A percentile compares a stretch with the other conserved stretches of the same genome.
phyloP scores from a whole-genome alignment of 768 basidiomycete species.

The Cystofilobasidium ferigula region DNA sequence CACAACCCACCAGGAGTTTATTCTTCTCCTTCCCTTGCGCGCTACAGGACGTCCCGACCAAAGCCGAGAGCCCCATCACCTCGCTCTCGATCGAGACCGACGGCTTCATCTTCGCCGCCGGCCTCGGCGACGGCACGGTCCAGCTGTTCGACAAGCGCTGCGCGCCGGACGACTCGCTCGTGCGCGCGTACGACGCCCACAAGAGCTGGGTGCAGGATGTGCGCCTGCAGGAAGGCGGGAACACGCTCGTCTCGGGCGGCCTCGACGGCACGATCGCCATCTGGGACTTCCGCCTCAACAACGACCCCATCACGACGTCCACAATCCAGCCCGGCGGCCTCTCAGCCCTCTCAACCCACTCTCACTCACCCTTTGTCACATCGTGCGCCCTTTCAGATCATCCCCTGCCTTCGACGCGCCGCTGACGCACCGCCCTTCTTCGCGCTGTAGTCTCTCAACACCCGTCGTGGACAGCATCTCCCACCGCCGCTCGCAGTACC shows the following conservation, averaged over 20 bases:
- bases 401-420: neutral
- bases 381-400: conserved; percentile 46
- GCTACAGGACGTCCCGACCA: conserved; percentile 70
- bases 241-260: conserved; percentile 70
- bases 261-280: conserved; percentile 79
- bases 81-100: conserved; percentile 67
- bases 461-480: conserved; percentile 30
- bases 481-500: conserved; percentile 31
- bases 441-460: conserved; percentile 13
- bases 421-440: neutral
- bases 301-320: conserved; percentile 53
- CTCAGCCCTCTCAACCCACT: conserved; percentile 76
- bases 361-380: conserved; percentile 69
- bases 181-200: conserved; percentile 67
- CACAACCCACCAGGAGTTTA: neutral
- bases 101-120: conserved; percentile 67
- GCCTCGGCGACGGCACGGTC: conserved; percentile 84
- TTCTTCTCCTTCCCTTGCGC: neutral
- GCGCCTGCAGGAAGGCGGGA: conserved; percentile 61
- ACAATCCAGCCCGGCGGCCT: conserved; percentile 60
- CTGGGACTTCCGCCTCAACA: conserved; percentile 70
- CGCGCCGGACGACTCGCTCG: conserved; percentile 68
- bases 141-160: conserved; percentile 86
- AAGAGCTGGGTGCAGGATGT: conserved; percentile 83
- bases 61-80: conserved; percentile 81